Percentiles rank a stretch among this genome's conserved stretches.
Evolutionary conservation across 2,329 filamentous ascomycete genomes (phyloP).

Genomic region (Tympanopsis confertula): DNA sequence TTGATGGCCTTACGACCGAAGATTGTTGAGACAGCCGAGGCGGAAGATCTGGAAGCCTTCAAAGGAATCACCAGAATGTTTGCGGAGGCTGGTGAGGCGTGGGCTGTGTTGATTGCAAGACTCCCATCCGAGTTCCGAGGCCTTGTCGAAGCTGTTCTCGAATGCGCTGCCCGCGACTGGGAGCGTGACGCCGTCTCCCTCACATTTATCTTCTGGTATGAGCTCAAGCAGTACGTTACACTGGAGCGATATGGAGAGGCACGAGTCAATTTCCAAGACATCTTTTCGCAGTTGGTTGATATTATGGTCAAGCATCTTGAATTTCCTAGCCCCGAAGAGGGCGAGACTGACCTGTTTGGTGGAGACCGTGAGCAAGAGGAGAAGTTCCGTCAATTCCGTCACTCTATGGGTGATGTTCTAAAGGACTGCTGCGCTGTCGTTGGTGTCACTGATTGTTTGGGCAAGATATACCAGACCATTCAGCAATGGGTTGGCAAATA

Average conservation of each 20-base stretch:
- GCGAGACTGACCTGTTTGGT: conserved; percentile 77
- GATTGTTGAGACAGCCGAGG: conserved; percentile 62
- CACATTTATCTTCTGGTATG: conserved; percentile 97
- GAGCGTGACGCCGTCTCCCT: conserved; percentile 85
- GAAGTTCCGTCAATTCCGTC: conserved; percentile 90
- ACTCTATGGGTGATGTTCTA: conserved; percentile 93
- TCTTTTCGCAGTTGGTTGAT: conserved; percentile 84
- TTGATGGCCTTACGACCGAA: conserved; percentile 67
- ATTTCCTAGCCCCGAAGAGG: conserved; percentile 67
- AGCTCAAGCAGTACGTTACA: conserved; percentile 90
- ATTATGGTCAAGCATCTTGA: conserved; percentile 84
- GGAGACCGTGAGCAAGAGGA: conserved; percentile 93
- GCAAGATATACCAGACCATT: conserved; percentile 77
- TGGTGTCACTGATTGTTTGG: conserved; percentile 79
- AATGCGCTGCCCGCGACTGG: conserved; percentile 76
- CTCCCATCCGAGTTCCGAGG: conserved; percentile 71
- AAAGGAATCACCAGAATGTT: conserved; percentile 85
- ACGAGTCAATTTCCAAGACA: conserved; percentile 62
- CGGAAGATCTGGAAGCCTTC: conserved; percentile 76
- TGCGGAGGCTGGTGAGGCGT: conserved; percentile 83
- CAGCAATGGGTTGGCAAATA: conserved; percentile 80
- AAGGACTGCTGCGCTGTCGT: conserved; percentile 97
- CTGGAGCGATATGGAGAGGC: conserved; percentile 81
- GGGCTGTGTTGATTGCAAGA: conserved; percentile 83
- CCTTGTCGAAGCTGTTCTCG: conserved; percentile 81